A percentile compares a stretch with the other conserved stretches of the same genome.
These are phyloP conservation scores for Penicillium atrosanguineum DNA, from an alignment of 495 filamentous ascomycete species.

Conservation along the genomic window DNA sequence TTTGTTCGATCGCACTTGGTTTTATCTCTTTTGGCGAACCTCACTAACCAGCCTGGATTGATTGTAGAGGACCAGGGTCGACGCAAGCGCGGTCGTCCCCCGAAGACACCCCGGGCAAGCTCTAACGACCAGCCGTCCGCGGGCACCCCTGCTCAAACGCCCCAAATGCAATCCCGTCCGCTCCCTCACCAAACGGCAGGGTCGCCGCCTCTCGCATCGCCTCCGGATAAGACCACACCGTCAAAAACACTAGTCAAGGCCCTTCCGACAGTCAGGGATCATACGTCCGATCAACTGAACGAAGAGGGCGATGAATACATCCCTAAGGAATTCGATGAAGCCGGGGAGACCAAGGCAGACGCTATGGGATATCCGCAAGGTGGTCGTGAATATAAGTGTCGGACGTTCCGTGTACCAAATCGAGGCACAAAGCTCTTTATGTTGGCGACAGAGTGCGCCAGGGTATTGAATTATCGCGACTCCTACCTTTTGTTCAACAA, in stretches of 20 bases:
- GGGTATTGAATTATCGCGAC: conserved; percentile 91
- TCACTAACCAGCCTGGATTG: conserved; percentile 17
- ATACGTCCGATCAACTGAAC: conserved; percentile 94
- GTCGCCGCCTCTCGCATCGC: conserved; percentile 70
- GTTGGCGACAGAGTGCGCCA: conserved; percentile 96
- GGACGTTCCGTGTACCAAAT: conserved; percentile 89
- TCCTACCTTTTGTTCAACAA: conserved; percentile 99
- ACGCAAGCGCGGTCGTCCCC: conserved; percentile 83
- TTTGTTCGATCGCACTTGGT: conserved; percentile 5
- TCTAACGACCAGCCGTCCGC: conserved; percentile 49
- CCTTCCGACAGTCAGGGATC: conserved; percentile 90
- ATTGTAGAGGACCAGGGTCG: conserved; percentile 67
- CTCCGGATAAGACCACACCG: conserved; percentile 80
- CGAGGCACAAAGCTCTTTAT: conserved; percentile 94
- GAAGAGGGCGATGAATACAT: conserved; percentile 95
- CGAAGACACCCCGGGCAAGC: conserved; percentile 60
- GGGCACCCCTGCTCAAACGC: conserved; percentile 65
- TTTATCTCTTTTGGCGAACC: background rate
- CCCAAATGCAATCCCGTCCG: conserved; percentile 69
- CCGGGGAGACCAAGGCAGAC: conserved; percentile 91
- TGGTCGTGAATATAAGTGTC: conserved; percentile 84
- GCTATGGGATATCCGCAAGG: conserved; percentile 76
- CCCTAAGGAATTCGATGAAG: conserved; percentile 85
- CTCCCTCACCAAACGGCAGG: conserved; percentile 55
- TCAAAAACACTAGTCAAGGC: conserved; percentile 89